Base-by-base conservation (phyloP, 2,329 filamentous ascomycete species). In the Claviceps spartinae region DNA sequence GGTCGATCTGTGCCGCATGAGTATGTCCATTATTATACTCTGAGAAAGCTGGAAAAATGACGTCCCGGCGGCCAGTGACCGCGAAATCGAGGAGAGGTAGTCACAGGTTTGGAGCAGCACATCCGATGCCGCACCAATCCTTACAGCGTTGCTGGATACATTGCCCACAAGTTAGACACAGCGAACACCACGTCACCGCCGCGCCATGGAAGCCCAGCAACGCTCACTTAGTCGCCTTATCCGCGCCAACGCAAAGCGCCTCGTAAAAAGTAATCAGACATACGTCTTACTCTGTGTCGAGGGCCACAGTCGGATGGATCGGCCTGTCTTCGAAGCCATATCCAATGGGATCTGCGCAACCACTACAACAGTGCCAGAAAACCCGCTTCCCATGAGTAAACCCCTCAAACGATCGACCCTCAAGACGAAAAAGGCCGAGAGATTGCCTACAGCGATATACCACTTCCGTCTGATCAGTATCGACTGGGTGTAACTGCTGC, bases 381-480 rank as follows among this genome's bases (percentile, higher is more conserved):
- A 26, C 16, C 43, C 14, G 38, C 30, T 2, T 14, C 16, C 38
- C 18, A 37, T 18, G 47, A 47, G 16, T 38, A 38, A 13, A 50
- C 26, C 5, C 44, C 40, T 30, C 51, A 51, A 45, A 48, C 22
- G 36, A 26, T 52, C 4, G 52, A 56, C 11, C 54, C 54, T 41
- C 61, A 62, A 55, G 57, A 60, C 7, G 18, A 14, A 18, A 68
- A 71, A 54, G 65, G 63, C 40, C 54, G 61, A 26, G 64, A 65
- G 9, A 61, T 71, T 18, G 69, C 69, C 1, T 60, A 59, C 22
- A 67, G 65, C 53, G 56, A 59, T 41, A 54, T 66, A n/a, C 59
- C 61, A n/a, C 61, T 71, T 2, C 69, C 69, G 2, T 62, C 65
- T 36, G 70, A 72, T 54, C 54, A 59, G 38, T 58, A 56, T 14